Evolutionary conservation across 208 protist genomes (phyloP).

Genomic region (Porcisia deanei): DNA sequence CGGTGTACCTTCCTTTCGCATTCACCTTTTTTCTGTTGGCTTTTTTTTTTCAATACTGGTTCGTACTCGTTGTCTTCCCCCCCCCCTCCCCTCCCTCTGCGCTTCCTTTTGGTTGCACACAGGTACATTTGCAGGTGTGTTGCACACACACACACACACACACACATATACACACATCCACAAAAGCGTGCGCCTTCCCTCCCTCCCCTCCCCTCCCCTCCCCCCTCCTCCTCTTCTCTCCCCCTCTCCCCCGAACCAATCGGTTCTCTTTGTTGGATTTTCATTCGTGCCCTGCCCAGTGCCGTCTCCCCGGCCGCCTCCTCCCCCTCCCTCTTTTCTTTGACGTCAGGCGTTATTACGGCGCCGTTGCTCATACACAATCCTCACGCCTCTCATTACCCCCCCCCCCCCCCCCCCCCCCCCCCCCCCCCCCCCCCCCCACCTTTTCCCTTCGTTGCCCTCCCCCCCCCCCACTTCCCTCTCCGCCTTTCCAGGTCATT

Average conservation of each 20-base stretch:
- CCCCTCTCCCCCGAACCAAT: too few species aligned
- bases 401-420: too few species aligned
- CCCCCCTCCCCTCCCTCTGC: background rate
- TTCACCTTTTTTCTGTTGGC: background rate
- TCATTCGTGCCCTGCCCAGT: too few species aligned
- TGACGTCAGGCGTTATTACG: background rate
- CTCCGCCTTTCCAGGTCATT: background rate
- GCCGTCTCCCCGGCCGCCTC: too few species aligned
- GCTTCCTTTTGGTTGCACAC: background rate
- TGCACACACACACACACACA: background rate
- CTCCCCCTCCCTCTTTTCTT: background rate
- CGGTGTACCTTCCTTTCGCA: background rate
- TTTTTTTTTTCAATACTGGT: background rate
- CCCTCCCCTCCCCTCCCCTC: background rate
- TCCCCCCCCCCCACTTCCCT: background rate
- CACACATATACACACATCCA: background rate
- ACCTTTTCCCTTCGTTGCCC: too few species aligned
- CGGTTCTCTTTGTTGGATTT: background rate
- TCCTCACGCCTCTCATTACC: background rate
- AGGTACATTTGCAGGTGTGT: background rate
- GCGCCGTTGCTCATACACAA: background rate
- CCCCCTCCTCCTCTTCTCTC: background rate
- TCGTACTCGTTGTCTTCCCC: background rate
- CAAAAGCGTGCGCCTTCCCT: background rate
- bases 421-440: too few species aligned